These are phyloP conservation scores for Amorphotheca resinae DNA, from an alignment of 495 filamentous ascomycete genomes.

Conservation along the genomic window DNA sequence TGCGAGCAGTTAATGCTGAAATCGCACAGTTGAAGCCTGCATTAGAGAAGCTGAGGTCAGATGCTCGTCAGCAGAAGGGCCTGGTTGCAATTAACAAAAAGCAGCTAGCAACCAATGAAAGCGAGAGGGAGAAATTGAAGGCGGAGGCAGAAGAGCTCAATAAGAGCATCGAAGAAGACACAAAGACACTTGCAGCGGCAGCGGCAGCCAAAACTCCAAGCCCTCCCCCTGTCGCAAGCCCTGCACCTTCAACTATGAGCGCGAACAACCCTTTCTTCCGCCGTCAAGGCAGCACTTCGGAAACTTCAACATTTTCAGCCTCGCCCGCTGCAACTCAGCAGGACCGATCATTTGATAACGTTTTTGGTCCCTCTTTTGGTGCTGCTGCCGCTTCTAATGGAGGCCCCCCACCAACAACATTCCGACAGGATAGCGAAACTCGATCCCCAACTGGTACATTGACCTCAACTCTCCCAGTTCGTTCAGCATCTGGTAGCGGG, in stretches of 20 bases:
- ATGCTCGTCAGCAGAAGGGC: slow-evolving; percentile 88
- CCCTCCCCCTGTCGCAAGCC: slow-evolving; percentile 46
- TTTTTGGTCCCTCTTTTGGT: slow-evolving; percentile 66
- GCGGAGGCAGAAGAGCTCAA: slow-evolving; percentile 58
- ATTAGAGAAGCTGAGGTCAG: slow-evolving; percentile 78
- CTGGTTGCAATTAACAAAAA: slow-evolving; percentile 97
- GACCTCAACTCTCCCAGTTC: slow-evolving; percentile 3
- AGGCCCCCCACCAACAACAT: slow-evolving; percentile 45
- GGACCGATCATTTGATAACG: slow-evolving; percentile 72
- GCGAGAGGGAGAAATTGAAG: slow-evolving; percentile 74
- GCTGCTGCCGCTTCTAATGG: slow-evolving; percentile 29
- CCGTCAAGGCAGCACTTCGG: slow-evolving; percentile 52
- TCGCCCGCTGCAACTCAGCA: slow-evolving; percentile 32
- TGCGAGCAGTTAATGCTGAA: slow-evolving; percentile 67
- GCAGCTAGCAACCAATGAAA: slow-evolving; percentile 79
- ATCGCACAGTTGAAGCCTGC: slow-evolving; percentile 73
- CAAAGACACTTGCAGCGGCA: slow-evolving; percentile 22
- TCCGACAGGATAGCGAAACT: slow-evolving; percentile 41
- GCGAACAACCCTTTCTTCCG: slow-evolving; percentile 87
- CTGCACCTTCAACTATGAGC: slow-evolving; percentile 60
- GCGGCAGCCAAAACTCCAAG: slow-evolving; percentile 23
- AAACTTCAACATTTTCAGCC: slow-evolving; percentile 40
- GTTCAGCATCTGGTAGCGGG: slow-evolving; percentile 5
- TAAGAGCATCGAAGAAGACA: slow-evolving; percentile 45
- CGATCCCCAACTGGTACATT: slow-evolving; percentile 1